A percentile compares a stretch with the other conserved stretches of the same genome.
Conservation (phyloP, 352 stramenopile genomes). For the Pythium sp. region DNA sequence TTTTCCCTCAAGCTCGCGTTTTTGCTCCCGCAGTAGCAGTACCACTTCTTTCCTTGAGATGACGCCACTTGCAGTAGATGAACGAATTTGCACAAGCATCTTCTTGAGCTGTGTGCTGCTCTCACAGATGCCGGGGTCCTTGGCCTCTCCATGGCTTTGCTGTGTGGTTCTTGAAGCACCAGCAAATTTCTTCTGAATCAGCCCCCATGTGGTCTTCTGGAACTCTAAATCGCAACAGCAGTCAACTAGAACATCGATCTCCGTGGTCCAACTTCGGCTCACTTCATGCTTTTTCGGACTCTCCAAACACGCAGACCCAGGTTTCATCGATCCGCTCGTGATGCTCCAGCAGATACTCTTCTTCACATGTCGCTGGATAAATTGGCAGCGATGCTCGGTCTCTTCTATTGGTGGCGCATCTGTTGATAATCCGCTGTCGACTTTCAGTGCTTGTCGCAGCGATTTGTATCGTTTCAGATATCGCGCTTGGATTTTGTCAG, state of each 20-base stretch:
- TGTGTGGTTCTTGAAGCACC: not conserved
- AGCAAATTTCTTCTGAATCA: conserved; percentile 23
- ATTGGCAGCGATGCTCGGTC: conserved; percentile 22
- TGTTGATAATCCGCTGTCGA: not conserved
- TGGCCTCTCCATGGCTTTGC: not conserved
- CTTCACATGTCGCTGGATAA: conserved; percentile 24
- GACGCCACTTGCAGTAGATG: not conserved
- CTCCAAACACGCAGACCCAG: not conserved
- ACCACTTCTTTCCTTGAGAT: conserved; percentile 15
- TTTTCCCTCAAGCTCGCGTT: conserved; percentile 12
- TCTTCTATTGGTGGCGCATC: conserved; percentile 21
- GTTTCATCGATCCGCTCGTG: conserved; percentile 7
- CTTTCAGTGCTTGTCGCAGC: conserved; percentile 20
- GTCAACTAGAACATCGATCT: conserved; percentile 20
- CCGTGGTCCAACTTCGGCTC: conserved; percentile 3
- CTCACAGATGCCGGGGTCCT: not conserved
- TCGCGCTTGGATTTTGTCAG: conserved; percentile 24
- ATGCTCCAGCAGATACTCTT: conserved; percentile 12
- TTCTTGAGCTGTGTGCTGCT: conserved; percentile 6
- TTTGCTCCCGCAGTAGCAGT: conserved; percentile 13
- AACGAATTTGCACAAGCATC: conserved; percentile 1
- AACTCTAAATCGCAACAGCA: conserved; percentile 31
- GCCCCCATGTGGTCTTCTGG: conserved; percentile 26
- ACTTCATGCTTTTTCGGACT: conserved; percentile 14
- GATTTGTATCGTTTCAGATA: conserved; percentile 35